These are phyloP conservation scores for Saccharomycopsis malanga DNA, from an alignment of 805 yeast genomes.

Conservation along the genomic window DNA sequence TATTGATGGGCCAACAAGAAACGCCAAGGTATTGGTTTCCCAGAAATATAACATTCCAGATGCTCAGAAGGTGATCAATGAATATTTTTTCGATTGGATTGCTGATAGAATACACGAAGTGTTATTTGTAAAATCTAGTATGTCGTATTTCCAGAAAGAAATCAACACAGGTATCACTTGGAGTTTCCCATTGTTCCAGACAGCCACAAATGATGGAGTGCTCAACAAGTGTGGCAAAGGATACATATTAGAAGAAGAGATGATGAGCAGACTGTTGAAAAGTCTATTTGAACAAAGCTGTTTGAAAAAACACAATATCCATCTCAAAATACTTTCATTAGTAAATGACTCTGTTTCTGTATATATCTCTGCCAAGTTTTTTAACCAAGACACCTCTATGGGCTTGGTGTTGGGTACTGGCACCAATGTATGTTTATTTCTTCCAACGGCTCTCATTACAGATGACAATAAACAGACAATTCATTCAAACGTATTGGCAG, in stretches of 20 bases:
- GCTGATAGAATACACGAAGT: constrained; percentile 2
- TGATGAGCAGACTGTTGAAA: constrained; percentile 4
- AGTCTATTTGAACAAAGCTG: constrained; percentile 10
- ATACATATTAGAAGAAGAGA: not conserved
- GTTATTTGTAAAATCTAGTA: not conserved
- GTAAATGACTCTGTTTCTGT: constrained; percentile 18
- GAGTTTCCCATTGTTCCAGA: constrained; percentile 19
- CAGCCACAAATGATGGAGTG: constrained; percentile 10
- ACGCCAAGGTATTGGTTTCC: not conserved
- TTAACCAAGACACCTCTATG: not conserved
- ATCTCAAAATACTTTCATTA: constrained; percentile 5
- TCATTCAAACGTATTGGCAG: not conserved
- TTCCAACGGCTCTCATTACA: not conserved
- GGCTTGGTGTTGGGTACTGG: constrained; percentile 25
- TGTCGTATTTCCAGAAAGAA: not conserved
- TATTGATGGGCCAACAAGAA: not conserved
- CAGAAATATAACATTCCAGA: constrained; percentile 3
- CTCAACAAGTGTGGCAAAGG: constrained; percentile 19
- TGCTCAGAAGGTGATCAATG: constrained; percentile 2
- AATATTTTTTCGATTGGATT: constrained; percentile 13
- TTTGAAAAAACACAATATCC: not conserved
- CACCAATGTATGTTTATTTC: constrained; percentile 10
- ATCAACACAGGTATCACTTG: constrained; percentile 17
- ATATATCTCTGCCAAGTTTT: constrained; percentile 9
- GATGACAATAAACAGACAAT: not conserved